Conservation (phyloP, 1,284 basidiomycete genomes). For the Chalciporus sp. region DNA sequence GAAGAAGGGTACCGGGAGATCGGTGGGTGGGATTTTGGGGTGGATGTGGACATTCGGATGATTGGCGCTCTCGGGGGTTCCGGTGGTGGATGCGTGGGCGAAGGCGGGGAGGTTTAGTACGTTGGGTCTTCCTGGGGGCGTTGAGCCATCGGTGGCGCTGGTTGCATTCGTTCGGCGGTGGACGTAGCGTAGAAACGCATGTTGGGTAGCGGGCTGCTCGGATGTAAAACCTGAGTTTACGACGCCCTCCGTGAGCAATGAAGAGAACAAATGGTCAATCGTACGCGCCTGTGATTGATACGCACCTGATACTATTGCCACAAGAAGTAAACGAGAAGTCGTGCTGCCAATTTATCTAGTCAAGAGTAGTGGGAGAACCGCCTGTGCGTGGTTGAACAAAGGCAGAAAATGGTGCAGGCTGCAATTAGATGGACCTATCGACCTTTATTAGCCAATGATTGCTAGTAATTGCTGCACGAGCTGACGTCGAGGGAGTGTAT, state of each 20-base stretch:
- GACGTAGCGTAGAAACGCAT: background rate
- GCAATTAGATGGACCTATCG: too few relatives aligned
- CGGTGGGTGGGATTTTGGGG: constrained; percentile 48
- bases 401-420: too few relatives aligned
- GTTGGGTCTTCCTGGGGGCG: constrained; percentile 13
- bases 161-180: constrained; percentile 5
- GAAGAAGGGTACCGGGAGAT: constrained; percentile 42
- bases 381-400: too few relatives aligned
- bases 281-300: too few relatives aligned
- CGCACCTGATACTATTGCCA: too few relatives aligned
- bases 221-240: too few relatives aligned
- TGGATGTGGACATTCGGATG: constrained; percentile 54
- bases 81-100: constrained; percentile 55
- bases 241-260: too few relatives aligned
- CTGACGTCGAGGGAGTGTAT: background rate
- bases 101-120: constrained; percentile 38
- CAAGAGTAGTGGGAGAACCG: too few relatives aligned
- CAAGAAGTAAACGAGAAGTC: too few relatives aligned
- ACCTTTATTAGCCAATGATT: too few relatives aligned
- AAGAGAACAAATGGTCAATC: too few relatives aligned
- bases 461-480: background rate
- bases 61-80: constrained; percentile 48
- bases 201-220: background rate
- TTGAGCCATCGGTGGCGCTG: constrained; percentile 18
- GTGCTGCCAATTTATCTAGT: too few relatives aligned